Percentiles rank a stretch among this genome's conserved stretches.
Evolutionary conservation across 148 eudicot genomes (phyloP).

Genomic region (Nepenthes mirabilis): DNA sequence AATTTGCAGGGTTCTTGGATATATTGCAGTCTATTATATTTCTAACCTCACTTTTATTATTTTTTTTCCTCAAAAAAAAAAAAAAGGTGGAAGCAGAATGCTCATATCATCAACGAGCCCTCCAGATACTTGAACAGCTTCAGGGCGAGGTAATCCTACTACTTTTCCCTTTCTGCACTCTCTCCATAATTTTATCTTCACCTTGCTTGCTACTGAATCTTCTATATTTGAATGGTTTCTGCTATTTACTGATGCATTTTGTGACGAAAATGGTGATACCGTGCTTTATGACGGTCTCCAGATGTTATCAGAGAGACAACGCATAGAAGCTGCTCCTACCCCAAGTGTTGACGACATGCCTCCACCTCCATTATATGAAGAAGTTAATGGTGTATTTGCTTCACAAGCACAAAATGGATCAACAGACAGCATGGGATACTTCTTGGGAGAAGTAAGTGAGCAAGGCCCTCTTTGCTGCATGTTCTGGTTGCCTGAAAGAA

Average conservation of each 20-base stretch:
- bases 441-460: slow-evolving; percentile 74
- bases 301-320: slow-evolving; percentile 84
- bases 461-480: neutral
- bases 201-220: neutral
- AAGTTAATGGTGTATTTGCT: slow-evolving; percentile 45
- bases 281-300: slow-evolving; percentile 16
- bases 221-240: neutral
- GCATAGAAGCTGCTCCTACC: slow-evolving; percentile 88
- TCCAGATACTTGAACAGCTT: slow-evolving; percentile 83
- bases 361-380: slow-evolving; percentile 88
- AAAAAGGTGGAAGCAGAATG: slow-evolving; percentile 84
- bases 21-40: neutral
- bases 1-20: neutral
- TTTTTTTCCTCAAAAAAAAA: slow-evolving; percentile 5
- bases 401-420: slow-evolving; percentile 65
- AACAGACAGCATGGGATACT: slow-evolving; percentile 71
- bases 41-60: slow-evolving; percentile 5
- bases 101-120: slow-evolving; percentile 80
- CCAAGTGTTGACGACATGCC: slow-evolving; percentile 51
- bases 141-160: slow-evolving; percentile 70
- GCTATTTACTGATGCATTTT: neutral
- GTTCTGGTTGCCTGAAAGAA: neutral
- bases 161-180: neutral
- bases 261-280: slow-evolving; percentile 3
- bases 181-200: slow-evolving; percentile 1